Base-by-base conservation (phyloP, 768 basidiomycete species). In the Trametes gibbosa region DNA sequence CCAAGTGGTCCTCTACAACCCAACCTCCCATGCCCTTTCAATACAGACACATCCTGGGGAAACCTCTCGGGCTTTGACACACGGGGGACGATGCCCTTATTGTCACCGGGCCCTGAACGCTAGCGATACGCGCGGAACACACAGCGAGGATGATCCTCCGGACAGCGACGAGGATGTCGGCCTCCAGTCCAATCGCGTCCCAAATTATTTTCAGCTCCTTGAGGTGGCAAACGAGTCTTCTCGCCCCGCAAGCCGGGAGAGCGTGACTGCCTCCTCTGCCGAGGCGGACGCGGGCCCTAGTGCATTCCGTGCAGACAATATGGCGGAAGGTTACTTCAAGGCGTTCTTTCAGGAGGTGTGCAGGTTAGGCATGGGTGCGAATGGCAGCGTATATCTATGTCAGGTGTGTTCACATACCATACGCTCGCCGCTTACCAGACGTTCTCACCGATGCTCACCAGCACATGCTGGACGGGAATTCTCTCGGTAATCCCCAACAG, bases 251-350 rank as follows among this genome's bases (percentile, higher is more conserved):
- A 70, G 72, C 5, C 74, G 72, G 1, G 32, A 65, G 5, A 35
- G 58, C 21, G 58, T 29, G 5, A 12, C n/a, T n/a, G 48, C 46
- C 17, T 34, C 50, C 17, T 29, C 23, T 27, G 53, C n/a, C 0
- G 43, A 45, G 43, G 16, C 58, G 1, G 34, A 53, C 6, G 43
- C 48, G 0, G 55, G 58, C 10, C 43, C 59, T 59, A 72, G 73
- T 32, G 68, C 82, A 1, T 91, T 92, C 72, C 77, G 84, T 2
- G 79, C 83, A 2, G 86, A 88, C 50, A 79, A 81, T 32, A 89
- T 92, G 89, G 92, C 93, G 0, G 88, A 94, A 53, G 95, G 95
- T 0, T 98, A 98, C 70, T 96, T 95, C 75, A 84, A 87, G 64
- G 81, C 91, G 0, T 98, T 96, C 76, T 98, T 98, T 68, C 84